Evolutionary conservation across 345 rosid genomes (phyloP).

Genomic region (Garcia nutans): DNA sequence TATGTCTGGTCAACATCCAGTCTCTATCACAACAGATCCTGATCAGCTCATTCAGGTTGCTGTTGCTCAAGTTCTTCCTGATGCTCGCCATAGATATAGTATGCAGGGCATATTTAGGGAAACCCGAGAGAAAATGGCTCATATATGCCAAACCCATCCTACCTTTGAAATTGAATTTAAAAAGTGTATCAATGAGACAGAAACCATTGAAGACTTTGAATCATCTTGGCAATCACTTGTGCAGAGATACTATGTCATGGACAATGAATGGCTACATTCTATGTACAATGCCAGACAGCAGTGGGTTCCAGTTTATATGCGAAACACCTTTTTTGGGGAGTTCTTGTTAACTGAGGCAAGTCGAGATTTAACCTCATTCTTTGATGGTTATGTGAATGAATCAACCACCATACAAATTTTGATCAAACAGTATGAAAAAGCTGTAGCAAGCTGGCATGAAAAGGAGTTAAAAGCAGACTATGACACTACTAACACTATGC

Average conservation of each 20-base stretch:
- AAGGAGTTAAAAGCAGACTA: constrained; percentile 75
- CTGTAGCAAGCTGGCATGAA: constrained; percentile 61
- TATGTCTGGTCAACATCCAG: constrained; percentile 59
- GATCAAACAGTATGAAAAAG: constrained; percentile 63
- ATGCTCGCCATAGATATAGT: constrained; percentile 55
- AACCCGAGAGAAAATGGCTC: constrained; percentile 60
- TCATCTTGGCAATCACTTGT: constrained; percentile 55
- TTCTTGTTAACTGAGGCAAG: constrained; percentile 34
- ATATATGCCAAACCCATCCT: constrained; percentile 55
- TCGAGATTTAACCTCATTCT: constrained; percentile 45
- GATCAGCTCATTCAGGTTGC: constrained; percentile 56
- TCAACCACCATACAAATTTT: constrained; percentile 55
- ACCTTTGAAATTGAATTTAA: constrained; percentile 62
- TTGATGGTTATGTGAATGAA: constrained; percentile 59
- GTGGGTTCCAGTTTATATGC: constrained; percentile 70
- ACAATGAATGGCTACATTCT: constrained; percentile 66
- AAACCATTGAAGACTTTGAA: constrained; percentile 61
- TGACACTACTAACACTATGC: constrained; percentile 52
- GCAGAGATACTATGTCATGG: constrained; percentile 49
- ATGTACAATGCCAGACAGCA: constrained; percentile 60
- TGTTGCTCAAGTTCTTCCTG: constrained; percentile 54
- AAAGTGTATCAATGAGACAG: constrained; percentile 53
- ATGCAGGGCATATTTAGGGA: constrained; percentile 53
- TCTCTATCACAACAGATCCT: constrained; percentile 69
- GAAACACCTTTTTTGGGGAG: constrained; percentile 67